A percentile compares a stretch with the other conserved stretches of the same genome.
Conservation (phyloP, 2,329 filamentous ascomycete species). For the Didymella exigua region DNA sequence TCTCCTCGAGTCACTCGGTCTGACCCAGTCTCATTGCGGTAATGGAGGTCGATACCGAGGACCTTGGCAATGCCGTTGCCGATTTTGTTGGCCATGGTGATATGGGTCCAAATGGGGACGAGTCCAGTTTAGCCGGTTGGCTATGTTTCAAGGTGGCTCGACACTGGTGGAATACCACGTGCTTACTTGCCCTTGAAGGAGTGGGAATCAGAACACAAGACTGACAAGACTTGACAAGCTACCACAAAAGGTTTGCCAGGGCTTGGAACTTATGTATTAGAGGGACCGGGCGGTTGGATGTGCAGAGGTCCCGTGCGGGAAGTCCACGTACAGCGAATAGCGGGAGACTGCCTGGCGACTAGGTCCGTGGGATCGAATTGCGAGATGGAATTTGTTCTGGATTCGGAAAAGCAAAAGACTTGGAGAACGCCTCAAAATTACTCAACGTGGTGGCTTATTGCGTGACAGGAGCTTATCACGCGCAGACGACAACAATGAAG, state of each 20-base stretch:
- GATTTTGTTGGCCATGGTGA: constrained; percentile 57
- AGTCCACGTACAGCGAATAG: constrained; percentile 10
- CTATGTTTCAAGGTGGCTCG: constrained; percentile 8
- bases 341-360: constrained; percentile 9
- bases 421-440: constrained; percentile 30
- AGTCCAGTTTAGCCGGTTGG: constrained; percentile 1
- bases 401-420: constrained; percentile 23
- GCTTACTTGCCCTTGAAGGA: constrained; percentile 15
- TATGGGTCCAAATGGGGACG: background rate
- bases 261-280: constrained; percentile 36
- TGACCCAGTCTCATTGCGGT: constrained; percentile 62
- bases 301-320: constrained; percentile 18
- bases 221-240: constrained; percentile 36
- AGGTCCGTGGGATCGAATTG: constrained; percentile 6
- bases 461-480: constrained; percentile 26
- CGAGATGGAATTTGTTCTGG: constrained; percentile 12
- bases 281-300: constrained; percentile 14
- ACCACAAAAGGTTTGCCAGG: constrained; percentile 30
- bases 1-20: constrained; percentile 76
- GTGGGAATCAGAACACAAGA: constrained; percentile 4
- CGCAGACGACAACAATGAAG: constrained; percentile 2
- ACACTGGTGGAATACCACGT: constrained; percentile 19
- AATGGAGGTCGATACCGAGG: constrained; percentile 80
- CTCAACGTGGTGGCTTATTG: constrained; percentile 33
- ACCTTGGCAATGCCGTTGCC: constrained; percentile 77